These are phyloP conservation scores for Sodiomyces alkalinus DNA, from an alignment of 2,329 filamentous ascomycete genomes.

Conservation along the genomic window DNA sequence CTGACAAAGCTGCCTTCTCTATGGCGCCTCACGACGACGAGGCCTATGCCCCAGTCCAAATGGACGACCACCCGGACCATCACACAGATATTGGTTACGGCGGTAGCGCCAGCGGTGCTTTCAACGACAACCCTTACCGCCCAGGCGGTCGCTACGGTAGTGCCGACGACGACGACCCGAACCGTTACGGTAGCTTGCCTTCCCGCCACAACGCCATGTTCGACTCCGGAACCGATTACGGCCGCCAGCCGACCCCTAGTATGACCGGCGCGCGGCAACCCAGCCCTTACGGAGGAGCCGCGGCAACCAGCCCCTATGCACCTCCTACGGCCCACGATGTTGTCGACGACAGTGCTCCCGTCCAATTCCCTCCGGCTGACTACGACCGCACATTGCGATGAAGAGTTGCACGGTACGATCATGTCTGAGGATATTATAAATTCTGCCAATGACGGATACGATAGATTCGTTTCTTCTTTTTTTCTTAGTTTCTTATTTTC, in stretches of 20 bases:
- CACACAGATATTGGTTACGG: slow-evolving; percentile 19
- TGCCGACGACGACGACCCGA: slow-evolving; percentile 21
- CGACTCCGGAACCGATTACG: slow-evolving; percentile 35
- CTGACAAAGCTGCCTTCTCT: slow-evolving; percentile 54
- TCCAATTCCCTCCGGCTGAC: slow-evolving; percentile 39
- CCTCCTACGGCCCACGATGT: slow-evolving; percentile 22
- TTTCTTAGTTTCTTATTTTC: too few species aligned
- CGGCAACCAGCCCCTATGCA: slow-evolving; percentile 15
- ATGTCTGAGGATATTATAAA: too few species aligned
- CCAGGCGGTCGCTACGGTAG: slow-evolving; percentile 11
- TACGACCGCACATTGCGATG: slow-evolving; percentile 29
- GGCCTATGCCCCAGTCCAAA: slow-evolving; percentile 45
- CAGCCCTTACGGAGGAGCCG: slow-evolving; percentile 9
- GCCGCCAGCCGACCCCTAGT: slow-evolving; percentile 18
- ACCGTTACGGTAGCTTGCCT: slow-evolving; percentile 22
- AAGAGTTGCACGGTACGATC: too few species aligned
- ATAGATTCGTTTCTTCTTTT: too few species aligned
- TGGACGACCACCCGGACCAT: slow-evolving; percentile 35
- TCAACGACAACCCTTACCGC: slow-evolving; percentile 20
- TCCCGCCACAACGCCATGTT: slow-evolving; percentile 26
- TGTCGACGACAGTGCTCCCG: slow-evolving; percentile 30
- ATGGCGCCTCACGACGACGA: slow-evolving; percentile 53
- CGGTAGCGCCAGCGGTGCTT: slow-evolving; percentile 15
- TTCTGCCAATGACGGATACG: too few species aligned
- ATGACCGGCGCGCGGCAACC: slow-evolving; percentile 13